phyloP scores from a whole-genome alignment of 371 early-diverging fungal genomes.

The Entomophthora muscae region DNA sequence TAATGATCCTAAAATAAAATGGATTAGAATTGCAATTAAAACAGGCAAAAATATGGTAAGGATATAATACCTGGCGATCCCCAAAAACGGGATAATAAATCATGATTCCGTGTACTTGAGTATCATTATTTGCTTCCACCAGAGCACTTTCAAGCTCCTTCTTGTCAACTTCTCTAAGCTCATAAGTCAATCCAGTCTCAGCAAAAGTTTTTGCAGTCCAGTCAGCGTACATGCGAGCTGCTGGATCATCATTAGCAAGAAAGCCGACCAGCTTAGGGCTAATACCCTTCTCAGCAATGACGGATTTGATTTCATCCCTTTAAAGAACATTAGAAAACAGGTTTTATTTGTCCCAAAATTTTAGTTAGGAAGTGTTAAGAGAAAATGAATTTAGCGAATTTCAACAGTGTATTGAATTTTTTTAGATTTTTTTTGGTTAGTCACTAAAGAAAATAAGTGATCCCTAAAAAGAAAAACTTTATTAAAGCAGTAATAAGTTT shows the following conservation, averaged over 20 bases:
- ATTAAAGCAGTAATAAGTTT: background rate
- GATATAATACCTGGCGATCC: conserved; percentile 44
- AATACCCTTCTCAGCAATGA: conserved; percentile 42
- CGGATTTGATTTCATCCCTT: conserved; percentile 64
- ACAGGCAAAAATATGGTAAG: background rate
- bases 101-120: conserved; percentile 74
- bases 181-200: conserved; percentile 78
- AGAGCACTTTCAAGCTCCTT: conserved; percentile 71
- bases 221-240: conserved; percentile 73
- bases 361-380: background rate
- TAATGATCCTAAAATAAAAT: conserved; percentile 53
- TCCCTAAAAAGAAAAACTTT: background rate
- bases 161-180: conserved; percentile 63
- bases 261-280: conserved; percentile 84
- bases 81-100: conserved; percentile 93
- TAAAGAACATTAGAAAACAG: background rate
- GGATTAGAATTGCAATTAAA: background rate
- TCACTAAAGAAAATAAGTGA: background rate
- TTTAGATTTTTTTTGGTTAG: background rate
- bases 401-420: too few species aligned
- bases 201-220: conserved; percentile 83
- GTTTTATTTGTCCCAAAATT: background rate
- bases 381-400: too few species aligned
- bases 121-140: conserved; percentile 73
- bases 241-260: conserved; percentile 87